These are phyloP conservation scores for Phragmites australis DNA, from an alignment of 176 grass and related monocot genomes.

Conservation along the genomic window DNA sequence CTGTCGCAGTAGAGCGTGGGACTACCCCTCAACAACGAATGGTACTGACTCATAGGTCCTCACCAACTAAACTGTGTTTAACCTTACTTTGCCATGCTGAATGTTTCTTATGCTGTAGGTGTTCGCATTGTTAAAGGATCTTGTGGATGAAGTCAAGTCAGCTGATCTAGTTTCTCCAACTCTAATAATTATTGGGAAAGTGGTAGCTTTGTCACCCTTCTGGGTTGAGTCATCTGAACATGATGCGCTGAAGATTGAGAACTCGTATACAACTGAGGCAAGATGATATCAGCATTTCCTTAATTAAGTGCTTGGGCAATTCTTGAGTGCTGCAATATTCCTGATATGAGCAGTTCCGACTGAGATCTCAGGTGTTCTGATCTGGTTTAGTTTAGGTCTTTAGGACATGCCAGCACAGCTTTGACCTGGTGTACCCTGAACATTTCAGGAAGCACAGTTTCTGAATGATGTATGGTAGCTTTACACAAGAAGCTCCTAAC, in stretches of 20 bases:
- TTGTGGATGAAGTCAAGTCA: slow-evolving; percentile 65
- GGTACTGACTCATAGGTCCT: slow-evolving; percentile 40
- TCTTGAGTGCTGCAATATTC: background rate
- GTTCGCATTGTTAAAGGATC: slow-evolving; percentile 70
- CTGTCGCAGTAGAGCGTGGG: slow-evolving; percentile 86
- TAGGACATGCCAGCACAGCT: background rate
- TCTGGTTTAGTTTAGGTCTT: slow-evolving; percentile 18
- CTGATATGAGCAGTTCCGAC: slow-evolving; percentile 25
- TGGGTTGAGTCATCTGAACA: slow-evolving; percentile 58
- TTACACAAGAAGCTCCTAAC: background rate
- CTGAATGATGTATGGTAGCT: background rate
- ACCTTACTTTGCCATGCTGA: slow-evolving; percentile 4
- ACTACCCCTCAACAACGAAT: slow-evolving; percentile 83
- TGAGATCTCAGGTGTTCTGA: background rate
- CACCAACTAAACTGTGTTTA: background rate
- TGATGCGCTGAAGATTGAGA: slow-evolving; percentile 22
- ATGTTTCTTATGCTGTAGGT: slow-evolving; percentile 51
- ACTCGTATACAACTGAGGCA: slow-evolving; percentile 36
- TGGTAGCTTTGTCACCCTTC: slow-evolving; percentile 76
- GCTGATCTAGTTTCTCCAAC: slow-evolving; percentile 71
- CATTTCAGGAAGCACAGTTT: slow-evolving; percentile 6
- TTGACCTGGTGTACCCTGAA: background rate
- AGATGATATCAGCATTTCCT: slow-evolving; percentile 32
- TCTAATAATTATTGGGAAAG: slow-evolving; percentile 85
- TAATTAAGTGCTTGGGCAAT: background rate